Percentiles rank a stretch among this genome's conserved stretches.
Evolutionary conservation across 345 rosid genomes (phyloP).

Genomic region (Murraya koenigii): DNA sequence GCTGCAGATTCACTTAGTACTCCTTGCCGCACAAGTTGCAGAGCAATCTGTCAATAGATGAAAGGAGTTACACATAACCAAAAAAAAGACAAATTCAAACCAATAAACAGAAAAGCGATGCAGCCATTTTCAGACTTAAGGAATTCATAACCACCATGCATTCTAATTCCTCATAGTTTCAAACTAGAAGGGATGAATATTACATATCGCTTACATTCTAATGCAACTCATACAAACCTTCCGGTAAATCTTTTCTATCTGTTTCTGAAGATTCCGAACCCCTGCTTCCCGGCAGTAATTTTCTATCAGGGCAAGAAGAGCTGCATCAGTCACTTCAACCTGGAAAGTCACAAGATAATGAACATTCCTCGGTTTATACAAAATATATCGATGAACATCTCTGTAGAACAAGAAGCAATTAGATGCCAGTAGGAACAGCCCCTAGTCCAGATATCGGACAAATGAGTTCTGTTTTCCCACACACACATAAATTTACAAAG

Average conservation of each 20-base stretch:
- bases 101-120: not conserved
- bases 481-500: not conserved
- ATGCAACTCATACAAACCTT: slow-evolving; percentile 51
- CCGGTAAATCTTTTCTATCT: slow-evolving; percentile 98
- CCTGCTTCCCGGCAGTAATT: slow-evolving; percentile 99
- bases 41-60: slow-evolving; percentile 64
- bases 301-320: slow-evolving; percentile 85
- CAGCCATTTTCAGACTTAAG: not conserved
- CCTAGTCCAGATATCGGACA: not conserved
- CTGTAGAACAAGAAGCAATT: not conserved
- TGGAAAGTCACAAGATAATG: slow-evolving; percentile 22
- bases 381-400: not conserved
- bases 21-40: slow-evolving; percentile 78
- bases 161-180: not conserved
- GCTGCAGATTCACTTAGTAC: slow-evolving; percentile 45
- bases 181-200: not conserved
- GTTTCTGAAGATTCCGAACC: slow-evolving; percentile 97
- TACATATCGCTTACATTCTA: not conserved
- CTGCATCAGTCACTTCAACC: slow-evolving; percentile 92
- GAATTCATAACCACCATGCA: not conserved
- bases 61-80: not conserved
- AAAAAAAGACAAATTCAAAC: not conserved
- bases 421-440: not conserved
- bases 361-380: not conserved
- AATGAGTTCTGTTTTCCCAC: not conserved